Evolutionary conservation across 805 yeast species (phyloP), one percentile per base, ranked within the genome.

Genomic region (Saturnispora dispora): DNA sequence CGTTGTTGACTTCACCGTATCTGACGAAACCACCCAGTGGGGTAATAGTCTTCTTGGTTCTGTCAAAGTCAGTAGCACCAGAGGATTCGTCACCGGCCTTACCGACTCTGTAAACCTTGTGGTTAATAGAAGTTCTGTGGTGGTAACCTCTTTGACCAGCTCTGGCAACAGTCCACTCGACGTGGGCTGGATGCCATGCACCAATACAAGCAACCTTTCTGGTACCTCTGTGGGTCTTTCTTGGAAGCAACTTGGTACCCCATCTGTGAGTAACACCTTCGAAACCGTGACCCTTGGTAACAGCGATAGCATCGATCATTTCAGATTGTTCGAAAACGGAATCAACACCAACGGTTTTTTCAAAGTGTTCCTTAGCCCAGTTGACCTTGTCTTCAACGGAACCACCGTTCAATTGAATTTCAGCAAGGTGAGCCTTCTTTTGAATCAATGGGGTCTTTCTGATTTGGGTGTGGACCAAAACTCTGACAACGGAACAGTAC

Each of bases 91-190:
- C 98, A 63, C 75, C 95, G 73, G 83, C 99, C 76, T 84, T 81
- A 76, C 99, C 99, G 70, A 93, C 82, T 81, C 99, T 88, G 97
- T 93, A 93, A 73, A 93, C 82, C 88, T 93, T 93, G 96, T 93
- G 99, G 97, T 93, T 95, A 76, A 91, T 86, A 63, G 99, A 93
- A 71, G 99, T 93, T 86, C 99, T 91, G 93, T 89, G 96, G 81
- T 93, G 99, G 96, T 86, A 93, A 88, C 99, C 99, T 81, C 84
- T 88, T 83, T 93, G 99, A 91, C 99, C 99, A 71, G 99, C 96
- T 79, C 99, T 88, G 70, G 99, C 98, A 77, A 93, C 99, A 72
- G 98, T 88, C 96, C 96, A 91, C 78, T 83, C 80, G 75, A 93
- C 99, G 83, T 89, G 96, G 81, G 96, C 85, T 77, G 99, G 99